Conservation (phyloP, 139 green algal species). For the Closterium sp. region DNA sequence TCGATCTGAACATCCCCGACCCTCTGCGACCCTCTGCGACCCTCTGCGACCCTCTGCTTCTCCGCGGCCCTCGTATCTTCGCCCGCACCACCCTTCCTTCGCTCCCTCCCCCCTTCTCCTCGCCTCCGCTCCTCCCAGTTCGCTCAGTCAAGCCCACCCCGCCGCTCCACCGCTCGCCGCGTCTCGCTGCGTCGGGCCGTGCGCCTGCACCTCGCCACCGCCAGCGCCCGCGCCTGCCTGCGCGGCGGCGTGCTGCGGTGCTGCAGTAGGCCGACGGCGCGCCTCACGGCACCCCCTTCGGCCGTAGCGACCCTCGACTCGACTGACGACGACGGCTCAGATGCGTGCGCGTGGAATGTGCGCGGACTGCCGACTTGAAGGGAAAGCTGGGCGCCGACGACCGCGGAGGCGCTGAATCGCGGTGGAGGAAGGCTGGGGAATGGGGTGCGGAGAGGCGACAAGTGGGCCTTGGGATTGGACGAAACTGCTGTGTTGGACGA, state of each 20-base stretch:
- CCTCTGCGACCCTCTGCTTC: neutral
- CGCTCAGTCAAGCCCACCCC: neutral
- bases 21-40: neutral
- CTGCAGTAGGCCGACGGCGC: neutral
- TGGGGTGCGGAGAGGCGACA: too few species aligned
- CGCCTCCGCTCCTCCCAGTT: neutral
- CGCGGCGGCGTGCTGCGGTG: neutral
- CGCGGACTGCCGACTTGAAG: too few species aligned
- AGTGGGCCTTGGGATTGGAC: too few species aligned
- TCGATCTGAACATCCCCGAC: neutral
- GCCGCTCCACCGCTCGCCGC: too few species aligned
- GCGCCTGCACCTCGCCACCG: neutral
- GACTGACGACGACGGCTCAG: neutral
- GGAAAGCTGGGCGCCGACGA: too few species aligned
- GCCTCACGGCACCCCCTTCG: too few species aligned
- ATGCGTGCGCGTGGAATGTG: too few species aligned
- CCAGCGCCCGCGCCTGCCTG: neutral
- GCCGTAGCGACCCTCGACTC: too few species aligned
- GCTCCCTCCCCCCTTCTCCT: neutral
- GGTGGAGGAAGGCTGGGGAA: too few species aligned
- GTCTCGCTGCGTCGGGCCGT: neutral
- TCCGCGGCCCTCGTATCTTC: neutral
- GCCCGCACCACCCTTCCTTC: neutral
- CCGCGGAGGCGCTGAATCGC: too few species aligned
- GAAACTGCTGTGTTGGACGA: too few species aligned